Conservation (phyloP, 129 eudicot species). For the Heracleum sosnowskyi region DNA sequence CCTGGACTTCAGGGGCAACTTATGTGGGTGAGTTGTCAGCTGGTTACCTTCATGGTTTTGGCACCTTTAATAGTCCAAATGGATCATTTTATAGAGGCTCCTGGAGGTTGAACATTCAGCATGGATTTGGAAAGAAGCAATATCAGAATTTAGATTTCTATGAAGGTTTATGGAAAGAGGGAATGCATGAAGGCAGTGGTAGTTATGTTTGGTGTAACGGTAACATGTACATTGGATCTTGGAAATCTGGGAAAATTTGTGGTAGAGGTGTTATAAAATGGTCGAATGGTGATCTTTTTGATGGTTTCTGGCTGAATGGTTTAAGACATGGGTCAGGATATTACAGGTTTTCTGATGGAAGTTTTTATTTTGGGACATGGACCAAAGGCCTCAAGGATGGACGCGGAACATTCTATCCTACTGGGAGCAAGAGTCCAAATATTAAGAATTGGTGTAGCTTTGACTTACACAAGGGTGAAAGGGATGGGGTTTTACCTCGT, state of each 20-base stretch:
- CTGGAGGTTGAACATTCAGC: conserved; percentile 78
- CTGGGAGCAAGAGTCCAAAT: conserved; percentile 51
- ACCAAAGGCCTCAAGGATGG: conserved; percentile 94
- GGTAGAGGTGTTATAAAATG: conserved; percentile 96
- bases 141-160: conserved; percentile 71
- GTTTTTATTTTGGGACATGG: conserved; percentile 92
- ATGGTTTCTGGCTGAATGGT: conserved; percentile 87
- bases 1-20: conserved; percentile 61
- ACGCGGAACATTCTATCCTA: conserved; percentile 70
- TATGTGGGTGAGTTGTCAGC: conserved; percentile 93
- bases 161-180: conserved; percentile 96
- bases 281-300: conserved; percentile 81
- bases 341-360: conserved; percentile 78
- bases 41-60: conserved; percentile 85
- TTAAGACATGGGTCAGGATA: conserved; percentile 78
- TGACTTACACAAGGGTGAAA: conserved; percentile 28
- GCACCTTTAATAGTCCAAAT: conserved; percentile 48
- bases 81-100: conserved; percentile 73
- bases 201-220: conserved; percentile 78
- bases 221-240: conserved; percentile 67
- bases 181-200: conserved; percentile 86
- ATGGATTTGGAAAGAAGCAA: conserved; percentile 82
- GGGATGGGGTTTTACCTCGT: conserved; percentile 32
- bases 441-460: conserved; percentile 30
- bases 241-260: conserved; percentile 86